Evolutionary conservation across 2,329 filamentous ascomycete species (phyloP).

Genomic region (Pseudophaeomoniella oleicola): DNA sequence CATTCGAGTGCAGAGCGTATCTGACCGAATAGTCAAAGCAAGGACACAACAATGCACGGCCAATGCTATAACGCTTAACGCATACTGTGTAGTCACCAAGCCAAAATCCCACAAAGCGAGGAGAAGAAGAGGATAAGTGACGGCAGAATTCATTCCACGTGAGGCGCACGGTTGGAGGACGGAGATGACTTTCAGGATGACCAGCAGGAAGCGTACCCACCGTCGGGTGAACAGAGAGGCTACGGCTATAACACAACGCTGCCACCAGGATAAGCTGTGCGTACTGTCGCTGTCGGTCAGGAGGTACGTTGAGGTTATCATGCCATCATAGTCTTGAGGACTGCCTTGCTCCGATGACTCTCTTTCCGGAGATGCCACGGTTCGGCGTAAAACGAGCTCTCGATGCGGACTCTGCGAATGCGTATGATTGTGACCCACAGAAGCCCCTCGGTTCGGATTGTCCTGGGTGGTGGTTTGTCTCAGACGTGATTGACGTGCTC

Average conservation of each 20-base stretch:
- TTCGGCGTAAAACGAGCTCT: neutral
- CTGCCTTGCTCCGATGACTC: constrained; percentile 20
- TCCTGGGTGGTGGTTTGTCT: constrained; percentile 10
- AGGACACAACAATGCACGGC: no score
- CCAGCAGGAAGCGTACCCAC: constrained; percentile 44
- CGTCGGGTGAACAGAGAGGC: constrained; percentile 9
- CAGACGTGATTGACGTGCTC: constrained; percentile 5
- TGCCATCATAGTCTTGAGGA: constrained; percentile 15
- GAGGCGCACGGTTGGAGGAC: constrained; percentile 58
- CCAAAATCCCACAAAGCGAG: constrained; percentile 34
- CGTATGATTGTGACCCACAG: neutral
- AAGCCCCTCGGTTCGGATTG: neutral
- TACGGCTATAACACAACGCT: constrained; percentile 4
- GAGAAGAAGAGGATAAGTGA: constrained; percentile 53
- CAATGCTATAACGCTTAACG: no score
- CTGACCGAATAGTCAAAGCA: no score
- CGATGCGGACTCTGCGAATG: neutral
- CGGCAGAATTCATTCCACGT: constrained; percentile 47
- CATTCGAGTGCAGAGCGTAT: no score
- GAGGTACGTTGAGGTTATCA: constrained; percentile 14
- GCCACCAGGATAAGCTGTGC: constrained; percentile 14
- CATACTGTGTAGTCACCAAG: no score
- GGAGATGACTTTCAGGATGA: constrained; percentile 53
- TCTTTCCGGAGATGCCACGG: constrained; percentile 8
- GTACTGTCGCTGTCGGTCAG: constrained; percentile 18